Base-by-base conservation (phyloP, 345 rosid species). In the Lumnitzera littorea region DNA sequence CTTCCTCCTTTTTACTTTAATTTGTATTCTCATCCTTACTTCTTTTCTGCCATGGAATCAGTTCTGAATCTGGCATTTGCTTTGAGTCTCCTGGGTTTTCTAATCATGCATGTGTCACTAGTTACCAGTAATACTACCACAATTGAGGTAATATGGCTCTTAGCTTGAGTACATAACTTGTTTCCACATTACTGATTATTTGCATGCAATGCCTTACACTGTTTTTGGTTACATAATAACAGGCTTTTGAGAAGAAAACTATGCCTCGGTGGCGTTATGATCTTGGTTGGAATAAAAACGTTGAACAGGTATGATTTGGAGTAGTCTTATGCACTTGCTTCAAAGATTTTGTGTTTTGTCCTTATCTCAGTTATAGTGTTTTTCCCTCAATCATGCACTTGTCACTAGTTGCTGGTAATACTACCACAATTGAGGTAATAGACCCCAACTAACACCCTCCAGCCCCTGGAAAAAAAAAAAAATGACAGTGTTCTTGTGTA, bases 31-130 rank as follows among this genome's bases (percentile, higher is more conserved):
- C 1, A 13, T 24, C 49, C 14, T 55, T 49, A 62, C 65, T 16
- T 51, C 59, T 59, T 49, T 53, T 49, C 57, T 63, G 63, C 72
- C 85, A 79, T 75, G 75, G 64, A 76, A 83, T 95, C 95, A 91
- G 96, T 89, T 81, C 96, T 89, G 16, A 91, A 91, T 82, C 55
- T 87, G 67, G 92, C 98, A 11, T 91, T 91, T 74, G 80, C 86
- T 53, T 74, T 85, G 80, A 89, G 95, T 64, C 95, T 89, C 70
- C 89, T 91, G 17, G 85, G 91, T 76, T 89, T 91, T 83, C 49
- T 89, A 57, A 78, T 82, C 71, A 85, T 91, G 98, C 98, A 87
- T 20, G 67, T 81, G 11, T 89, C 92, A 56, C 95, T 91, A 74
- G 77, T 89, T n/a, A 74, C 86, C 41, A 74, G 83, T 74, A 89